Conservation (phyloP, 257 asterid genomes). For the Solanum bulbocastanum region DNA sequence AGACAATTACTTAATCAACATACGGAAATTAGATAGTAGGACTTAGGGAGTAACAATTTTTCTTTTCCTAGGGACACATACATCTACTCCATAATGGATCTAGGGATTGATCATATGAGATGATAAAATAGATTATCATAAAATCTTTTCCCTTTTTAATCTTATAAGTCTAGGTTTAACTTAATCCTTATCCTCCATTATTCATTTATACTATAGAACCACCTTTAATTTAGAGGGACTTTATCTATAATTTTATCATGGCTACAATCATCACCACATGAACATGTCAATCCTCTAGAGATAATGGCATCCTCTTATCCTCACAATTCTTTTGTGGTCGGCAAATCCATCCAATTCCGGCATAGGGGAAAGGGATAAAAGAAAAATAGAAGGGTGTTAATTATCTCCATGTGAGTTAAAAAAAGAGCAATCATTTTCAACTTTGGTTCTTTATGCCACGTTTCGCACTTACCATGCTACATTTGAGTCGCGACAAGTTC, state of each 20-base stretch:
- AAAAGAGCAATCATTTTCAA: neutral
- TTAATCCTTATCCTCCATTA: neutral
- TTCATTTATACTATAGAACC: neutral
- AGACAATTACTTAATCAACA: neutral
- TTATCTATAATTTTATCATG: neutral
- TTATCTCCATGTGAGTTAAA: neutral
- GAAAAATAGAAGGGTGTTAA: neutral
- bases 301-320: neutral
- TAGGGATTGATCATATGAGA: neutral
- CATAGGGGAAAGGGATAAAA: neutral
- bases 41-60: neutral
- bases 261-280: neutral
- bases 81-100: neutral
- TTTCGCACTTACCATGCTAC: neutral
- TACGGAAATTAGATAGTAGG: neutral
- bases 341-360: neutral
- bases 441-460: neutral
- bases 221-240: neutral
- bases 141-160: neutral
- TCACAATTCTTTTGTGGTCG: neutral
- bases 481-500: neutral
- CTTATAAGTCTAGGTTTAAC: neutral
- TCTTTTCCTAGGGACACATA: neutral
- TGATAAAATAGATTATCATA: neutral
- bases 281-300: neutral